phyloP scores from a whole-genome alignment of 2,329 filamentous ascomycete species.

The Tolypocladium pustulatum region DNA sequence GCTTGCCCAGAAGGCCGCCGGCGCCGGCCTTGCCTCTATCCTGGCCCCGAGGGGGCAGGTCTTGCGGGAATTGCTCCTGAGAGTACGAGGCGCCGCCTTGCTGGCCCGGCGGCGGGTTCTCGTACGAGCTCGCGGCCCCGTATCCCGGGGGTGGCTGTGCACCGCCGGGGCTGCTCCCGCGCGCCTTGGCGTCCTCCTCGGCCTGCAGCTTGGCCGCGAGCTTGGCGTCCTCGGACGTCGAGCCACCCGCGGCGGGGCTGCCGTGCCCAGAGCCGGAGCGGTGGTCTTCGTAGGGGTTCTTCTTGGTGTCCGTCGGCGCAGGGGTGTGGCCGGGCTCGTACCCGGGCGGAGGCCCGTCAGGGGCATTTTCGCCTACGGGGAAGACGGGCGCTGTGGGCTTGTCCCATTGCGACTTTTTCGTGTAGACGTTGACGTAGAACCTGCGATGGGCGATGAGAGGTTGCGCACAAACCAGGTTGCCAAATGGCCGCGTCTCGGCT shows the following conservation, averaged over 20 bases:
- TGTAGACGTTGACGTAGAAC: slow-evolving; percentile 87
- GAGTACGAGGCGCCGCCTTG: slow-evolving; percentile 12
- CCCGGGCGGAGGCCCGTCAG: slow-evolving; percentile 55
- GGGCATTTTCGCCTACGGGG: slow-evolving; percentile 29
- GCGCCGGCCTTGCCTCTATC: slow-evolving; percentile 21
- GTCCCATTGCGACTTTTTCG: slow-evolving; percentile 87
- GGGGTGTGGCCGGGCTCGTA: slow-evolving; percentile 41
- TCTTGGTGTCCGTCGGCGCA: slow-evolving; percentile 46
- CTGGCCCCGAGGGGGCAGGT: slow-evolving; percentile 31
- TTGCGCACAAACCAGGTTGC: slow-evolving; percentile 6
- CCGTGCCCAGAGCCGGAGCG: slow-evolving; percentile 8
- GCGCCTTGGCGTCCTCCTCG: slow-evolving; percentile 62
- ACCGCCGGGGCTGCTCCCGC: slow-evolving; percentile 14
- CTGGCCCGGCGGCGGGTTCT: slow-evolving; percentile 4
- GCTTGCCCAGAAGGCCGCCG: slow-evolving; percentile 40
- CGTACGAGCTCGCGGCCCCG: slow-evolving; percentile 14
- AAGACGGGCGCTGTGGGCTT: slow-evolving; percentile 61
- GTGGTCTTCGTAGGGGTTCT: slow-evolving; percentile 57
- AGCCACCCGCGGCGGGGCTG: slow-evolving; percentile 18
- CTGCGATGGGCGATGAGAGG: slow-evolving; percentile 25
- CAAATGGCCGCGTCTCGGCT: not conserved
- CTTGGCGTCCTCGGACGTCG: slow-evolving; percentile 52
- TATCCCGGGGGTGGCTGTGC: slow-evolving; percentile 23
- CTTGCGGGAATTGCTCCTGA: slow-evolving; percentile 17
- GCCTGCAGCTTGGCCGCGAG: slow-evolving; percentile 71